These are phyloP conservation scores for Pichia scutulata DNA, from an alignment of 805 yeast species.

Conservation along the genomic window DNA sequence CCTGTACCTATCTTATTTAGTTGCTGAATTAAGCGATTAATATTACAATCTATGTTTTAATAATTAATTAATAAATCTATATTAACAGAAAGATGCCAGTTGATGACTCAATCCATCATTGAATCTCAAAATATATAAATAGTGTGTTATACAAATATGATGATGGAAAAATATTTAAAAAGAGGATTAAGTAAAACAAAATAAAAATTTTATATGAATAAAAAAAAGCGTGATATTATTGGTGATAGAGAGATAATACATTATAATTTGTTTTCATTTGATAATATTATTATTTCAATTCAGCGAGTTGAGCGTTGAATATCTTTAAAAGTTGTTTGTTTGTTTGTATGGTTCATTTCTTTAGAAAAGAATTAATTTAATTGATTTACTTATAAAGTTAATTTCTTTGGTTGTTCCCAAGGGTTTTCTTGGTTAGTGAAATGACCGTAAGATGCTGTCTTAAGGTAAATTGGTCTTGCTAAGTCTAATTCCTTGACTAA, in stretches of 20 bases:
- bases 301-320: constrained; percentile 28
- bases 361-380: constrained; percentile 1
- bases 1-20: too few relatives aligned
- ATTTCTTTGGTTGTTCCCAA: constrained; percentile 95
- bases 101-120: constrained; percentile 18
- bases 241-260: constrained; percentile 1
- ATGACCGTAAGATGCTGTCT: constrained; percentile 99
- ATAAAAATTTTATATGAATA: neutral
- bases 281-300: constrained; percentile 1
- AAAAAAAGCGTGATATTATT: constrained; percentile 1
- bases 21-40: too few relatives aligned
- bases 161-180: constrained; percentile 3
- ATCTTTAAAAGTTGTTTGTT: neutral
- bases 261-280: constrained; percentile 6
- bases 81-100: constrained; percentile 17
- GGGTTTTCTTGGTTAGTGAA: constrained; percentile 98
- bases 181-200: neutral
- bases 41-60: too few relatives aligned
- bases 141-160: constrained; percentile 2
- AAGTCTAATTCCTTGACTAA: constrained; percentile 93
- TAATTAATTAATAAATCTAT: constrained; percentile 2
- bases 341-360: neutral
- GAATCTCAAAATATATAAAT: constrained; percentile 10
- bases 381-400: constrained; percentile 42
- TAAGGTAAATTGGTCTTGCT: constrained; percentile 98